Evolutionary conservation across 164 flowering plant genomes (phyloP), one percentile per base, ranked within the genome.

Genomic region (Stephania yunnanensis): DNA sequence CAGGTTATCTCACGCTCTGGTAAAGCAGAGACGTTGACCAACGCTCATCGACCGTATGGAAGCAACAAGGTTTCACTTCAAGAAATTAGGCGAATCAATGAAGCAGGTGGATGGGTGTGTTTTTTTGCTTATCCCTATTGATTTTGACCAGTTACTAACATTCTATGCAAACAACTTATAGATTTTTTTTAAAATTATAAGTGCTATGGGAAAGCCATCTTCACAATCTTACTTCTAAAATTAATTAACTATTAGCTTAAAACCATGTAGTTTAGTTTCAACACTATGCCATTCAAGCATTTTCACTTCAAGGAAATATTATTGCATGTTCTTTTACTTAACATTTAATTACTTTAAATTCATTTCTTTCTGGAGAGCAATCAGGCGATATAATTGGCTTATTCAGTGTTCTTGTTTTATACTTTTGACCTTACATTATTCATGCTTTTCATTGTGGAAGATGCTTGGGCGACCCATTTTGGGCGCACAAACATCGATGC

Each of bases 71-170:
- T 75, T 72, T 89, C 97, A 69, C 88, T 93, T 69, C 85, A 89
- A 77, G 99, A 95, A 83, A 92, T 95, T 68, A 90, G 79, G 81
- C 81, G 99, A 80, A 89, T 95, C 83, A 86, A 87, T 86, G 97
- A 95, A 84, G 99, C 99, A 87, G 98, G 99, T 90, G 99, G 99
- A 90, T 95, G 99, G 98, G 99, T 95, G 94, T 88, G 98, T 91
- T 81, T 84, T 84, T 73, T 83, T 81, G 74, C 17, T 22, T 72
- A 68, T 76, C 22, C 15, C 42, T 46, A 68, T 70, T 70, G 45
- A 15, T 70, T 0, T 70, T 70, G 19, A 15, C n/a, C 19, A 5
- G 19, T n/a, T 58, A 58, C 5, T n/a, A 48, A 58, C 20, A 58
- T 58, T n/a, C 20, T 58, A 15, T 0, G 63, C 17, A 55, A 55